Evolutionary conservation across 768 basidiomycete genomes (phyloP), one percentile per base, ranked within the genome.

Genomic region (Phylloporus rhodoxanthus): DNA sequence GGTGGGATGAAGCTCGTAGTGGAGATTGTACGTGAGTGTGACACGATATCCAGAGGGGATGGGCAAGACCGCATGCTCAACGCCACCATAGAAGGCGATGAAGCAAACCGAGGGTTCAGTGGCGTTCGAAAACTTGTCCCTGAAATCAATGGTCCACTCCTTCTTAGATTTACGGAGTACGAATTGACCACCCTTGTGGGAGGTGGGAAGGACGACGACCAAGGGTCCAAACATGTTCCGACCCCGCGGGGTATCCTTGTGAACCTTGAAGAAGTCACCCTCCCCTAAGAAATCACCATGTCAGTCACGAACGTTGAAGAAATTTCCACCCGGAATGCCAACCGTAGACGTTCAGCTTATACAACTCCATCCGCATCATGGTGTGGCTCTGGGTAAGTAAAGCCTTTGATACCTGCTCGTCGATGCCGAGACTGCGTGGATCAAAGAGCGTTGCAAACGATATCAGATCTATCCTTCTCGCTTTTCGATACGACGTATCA

Each of bases 151-250:
- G 25, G 25, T 26, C 25, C 25, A 72, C 37, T 62, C 48, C 14
- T 57, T 65, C 15, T 33, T 7, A 8, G 38, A 47, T 30, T 70
- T 63, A 11, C 66, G 68, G 1, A 81, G 61, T 2, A 66, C 44
- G n/a, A 77, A 66, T 15, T 62, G 57, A 5, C 78, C 79, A 2
- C 77, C 78, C 50, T 73, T 62, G 53, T 80, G 72, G 0, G 56
- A 36, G 0, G 72, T 70, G 9, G 77, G 79, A 44, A 76, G 71
- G 17, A 75, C 67, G 23, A 79, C 54, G 3, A 79, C 71, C 4
- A 81, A 69, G 1, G 78, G 77, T 2, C 73, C 78, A 43, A 81
- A 73, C 72, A 79, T 78, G 20, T 55, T 57, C 6, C 65, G 63
- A 6, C 65, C 57, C 6, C 72, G 70, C 4, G 73, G 56, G 17